Base-by-base conservation (phyloP, 179 eudicot genomes). In the Beta corolliflora region DNA sequence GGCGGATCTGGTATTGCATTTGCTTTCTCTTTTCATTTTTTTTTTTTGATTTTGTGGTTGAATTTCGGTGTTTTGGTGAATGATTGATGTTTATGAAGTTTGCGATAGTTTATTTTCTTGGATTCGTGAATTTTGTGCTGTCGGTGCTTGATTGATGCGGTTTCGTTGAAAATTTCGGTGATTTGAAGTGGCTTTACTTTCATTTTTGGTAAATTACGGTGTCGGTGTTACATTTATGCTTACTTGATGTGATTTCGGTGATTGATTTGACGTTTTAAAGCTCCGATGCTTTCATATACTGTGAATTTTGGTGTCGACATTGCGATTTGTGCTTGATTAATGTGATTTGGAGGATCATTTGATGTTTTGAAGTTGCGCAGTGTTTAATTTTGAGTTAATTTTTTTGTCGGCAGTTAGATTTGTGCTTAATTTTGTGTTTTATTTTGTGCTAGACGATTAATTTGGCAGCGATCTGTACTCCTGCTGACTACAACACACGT, bases 401-500 rank as follows among this genome's bases (percentile, higher is more conserved):
- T 23, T n/a, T 29, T 19, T 74, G 55, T 70, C 61, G 63, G 56
- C 29, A 36, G 21, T 65, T 16, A 14, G 46, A 53, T 80, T 64
- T 48, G 6, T 63, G 81, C 52, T 74, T 41, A 45, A 60, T 75
- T 29, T 29, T 13, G 64, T 15, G 58, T 13, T 52, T 54, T 54
- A 75, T 82, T 73, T 71, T 83, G 80, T 48, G 83, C 70, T 74
- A 95, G 98, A 94, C 94, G 52, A 88, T 95, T 23, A 95, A 95
- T 87, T 90, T 95, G 72, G 99, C 99, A 29, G 99, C 99, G 81
- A 95, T 95, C 86, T 95, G 99, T 83, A 95, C 99, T 69, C 99
- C 99, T 12, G 99, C 99, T 46, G 99, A 95, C 83, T 95, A 95
- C 91, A 95, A 95, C 79, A 95, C 98, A 1, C 95, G 99, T 79